Conservation (phyloP, 2,329 filamentous ascomycete species). For the Capronia epimyces region DNA sequence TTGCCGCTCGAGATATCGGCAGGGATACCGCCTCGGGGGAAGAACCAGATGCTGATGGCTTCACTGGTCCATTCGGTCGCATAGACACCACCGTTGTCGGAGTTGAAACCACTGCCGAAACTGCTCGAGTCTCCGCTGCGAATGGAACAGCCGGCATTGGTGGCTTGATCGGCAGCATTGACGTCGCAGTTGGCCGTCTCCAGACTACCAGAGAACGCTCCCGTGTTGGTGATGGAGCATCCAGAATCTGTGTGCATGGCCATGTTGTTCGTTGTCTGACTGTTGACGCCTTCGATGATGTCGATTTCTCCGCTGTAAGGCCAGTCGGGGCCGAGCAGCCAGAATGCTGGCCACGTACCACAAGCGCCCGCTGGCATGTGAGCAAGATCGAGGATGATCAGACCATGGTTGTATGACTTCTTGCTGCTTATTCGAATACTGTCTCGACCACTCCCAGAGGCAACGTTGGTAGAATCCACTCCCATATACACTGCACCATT, state of each 20-base stretch:
- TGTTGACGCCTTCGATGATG: constrained; percentile 68
- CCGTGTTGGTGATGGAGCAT: constrained; percentile 51
- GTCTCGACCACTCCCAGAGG: constrained; percentile 56
- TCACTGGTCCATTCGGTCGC: constrained; percentile 69
- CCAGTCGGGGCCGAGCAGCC: constrained; percentile 55
- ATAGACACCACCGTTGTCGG: constrained; percentile 62
- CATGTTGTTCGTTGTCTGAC: constrained; percentile 53
- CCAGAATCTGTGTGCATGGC: constrained; percentile 62
- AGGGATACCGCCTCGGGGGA: constrained; percentile 61
- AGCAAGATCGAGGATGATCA: constrained; percentile 65
- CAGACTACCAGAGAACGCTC: constrained; percentile 44
- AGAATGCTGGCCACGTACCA: constrained; percentile 67
- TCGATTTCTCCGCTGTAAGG: constrained; percentile 63
- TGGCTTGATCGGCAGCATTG: constrained; percentile 39
- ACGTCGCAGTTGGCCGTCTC: constrained; percentile 56
- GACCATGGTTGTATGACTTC: constrained; percentile 57
- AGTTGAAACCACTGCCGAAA: constrained; percentile 68
- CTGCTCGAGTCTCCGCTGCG: constrained; percentile 48
- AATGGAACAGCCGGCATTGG: constrained; percentile 57
- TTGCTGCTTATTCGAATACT: constrained; percentile 68
- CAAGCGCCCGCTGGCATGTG: constrained; percentile 71
- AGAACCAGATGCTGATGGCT: constrained; percentile 76
- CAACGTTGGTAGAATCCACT: constrained; percentile 57
- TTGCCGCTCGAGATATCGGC: constrained; percentile 53
- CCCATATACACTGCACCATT: constrained; percentile 61